Percentiles rank a stretch among this genome's conserved stretches.
Conservation (phyloP, 2,329 filamentous ascomycete species). For the Escovopsis sp. region DNA sequence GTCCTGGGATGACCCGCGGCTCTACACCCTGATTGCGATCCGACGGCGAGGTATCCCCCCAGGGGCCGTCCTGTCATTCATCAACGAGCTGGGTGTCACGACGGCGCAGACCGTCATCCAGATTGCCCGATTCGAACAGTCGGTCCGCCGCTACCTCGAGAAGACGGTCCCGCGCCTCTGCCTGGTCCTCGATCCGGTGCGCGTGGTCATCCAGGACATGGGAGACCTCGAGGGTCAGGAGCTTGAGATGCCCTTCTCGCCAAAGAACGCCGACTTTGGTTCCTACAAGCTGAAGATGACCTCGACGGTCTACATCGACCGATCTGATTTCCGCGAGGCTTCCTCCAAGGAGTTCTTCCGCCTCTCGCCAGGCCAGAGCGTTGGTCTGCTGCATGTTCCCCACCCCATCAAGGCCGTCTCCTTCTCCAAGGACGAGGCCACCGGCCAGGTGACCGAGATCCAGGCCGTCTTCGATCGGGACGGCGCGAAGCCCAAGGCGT, state of each 20-base stretch:
- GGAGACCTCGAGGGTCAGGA: constrained; percentile 37
- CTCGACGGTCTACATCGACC: constrained; percentile 32
- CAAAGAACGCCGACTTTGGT: constrained; percentile 59
- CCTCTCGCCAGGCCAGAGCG: constrained; percentile 59
- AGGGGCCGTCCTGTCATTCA: constrained; percentile 75
- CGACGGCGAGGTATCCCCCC: constrained; percentile 76
- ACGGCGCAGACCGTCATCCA: constrained; percentile 69
- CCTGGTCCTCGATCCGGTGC: constrained; percentile 76
- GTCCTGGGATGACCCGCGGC: constrained; percentile 80
- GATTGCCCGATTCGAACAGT: constrained; percentile 69
- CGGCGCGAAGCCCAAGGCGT: constrained; percentile 56
- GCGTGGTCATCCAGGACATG: constrained; percentile 55
- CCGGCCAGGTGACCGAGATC: constrained; percentile 51
- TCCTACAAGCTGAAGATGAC: constrained; percentile 50
- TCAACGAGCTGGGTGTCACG: constrained; percentile 83
- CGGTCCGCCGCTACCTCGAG: constrained; percentile 75
- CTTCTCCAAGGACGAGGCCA: constrained; percentile 50
- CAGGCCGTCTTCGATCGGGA: constrained; percentile 50
- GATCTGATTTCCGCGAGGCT: constrained; percentile 61
- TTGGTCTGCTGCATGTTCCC: constrained; percentile 59
- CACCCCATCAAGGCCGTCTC: constrained; percentile 55
- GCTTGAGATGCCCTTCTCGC: constrained; percentile 64
- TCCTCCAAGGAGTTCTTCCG: constrained; percentile 68
- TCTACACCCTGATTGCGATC: constrained; percentile 77
- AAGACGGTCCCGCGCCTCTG: constrained; percentile 76